phyloP scores from a whole-genome alignment of 1,284 basidiomycete genomes.

The Trametes versicolor region DNA sequence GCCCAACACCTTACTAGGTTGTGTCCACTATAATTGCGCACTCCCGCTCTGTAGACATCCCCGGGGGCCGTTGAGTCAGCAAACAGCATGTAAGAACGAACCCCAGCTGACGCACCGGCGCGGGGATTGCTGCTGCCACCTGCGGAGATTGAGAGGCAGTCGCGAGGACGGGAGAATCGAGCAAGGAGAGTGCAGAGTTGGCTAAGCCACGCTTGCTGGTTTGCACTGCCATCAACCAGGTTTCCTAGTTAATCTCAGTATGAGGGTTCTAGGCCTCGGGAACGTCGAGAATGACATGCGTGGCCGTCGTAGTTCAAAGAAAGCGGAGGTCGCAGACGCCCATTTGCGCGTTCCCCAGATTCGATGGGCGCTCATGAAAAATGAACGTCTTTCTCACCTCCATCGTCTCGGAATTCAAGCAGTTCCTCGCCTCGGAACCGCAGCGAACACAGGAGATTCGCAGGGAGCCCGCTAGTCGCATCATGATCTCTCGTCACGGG shows the following conservation, averaged over 20 bases:
- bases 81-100: neutral
- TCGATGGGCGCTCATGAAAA: too few relatives aligned
- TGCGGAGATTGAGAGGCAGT: slow-evolving; percentile 13
- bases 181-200: slow-evolving; percentile 6
- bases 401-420: too few relatives aligned
- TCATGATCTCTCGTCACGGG: slow-evolving; percentile 20
- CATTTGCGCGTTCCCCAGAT: neutral
- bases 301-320: neutral
- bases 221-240: slow-evolving; percentile 10
- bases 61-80: slow-evolving; percentile 14
- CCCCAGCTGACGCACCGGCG: neutral
- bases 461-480: slow-evolving; percentile 18
- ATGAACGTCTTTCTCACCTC: too few relatives aligned
- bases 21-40: neutral
- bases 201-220: neutral
- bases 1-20: neutral
- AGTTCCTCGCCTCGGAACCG: too few relatives aligned
- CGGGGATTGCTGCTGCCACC: slow-evolving; percentile 1
- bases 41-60: neutral
- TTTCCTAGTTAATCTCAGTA: slow-evolving; percentile 11
- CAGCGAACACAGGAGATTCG: neutral
- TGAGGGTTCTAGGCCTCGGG: neutral
- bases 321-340: neutral
- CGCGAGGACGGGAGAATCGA: slow-evolving; percentile 1
- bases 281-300: neutral